Percentiles rank a stretch among this genome's conserved stretches.
phyloP scores from a whole-genome alignment of 106 monocot species.

The Allium cepa region DNA sequence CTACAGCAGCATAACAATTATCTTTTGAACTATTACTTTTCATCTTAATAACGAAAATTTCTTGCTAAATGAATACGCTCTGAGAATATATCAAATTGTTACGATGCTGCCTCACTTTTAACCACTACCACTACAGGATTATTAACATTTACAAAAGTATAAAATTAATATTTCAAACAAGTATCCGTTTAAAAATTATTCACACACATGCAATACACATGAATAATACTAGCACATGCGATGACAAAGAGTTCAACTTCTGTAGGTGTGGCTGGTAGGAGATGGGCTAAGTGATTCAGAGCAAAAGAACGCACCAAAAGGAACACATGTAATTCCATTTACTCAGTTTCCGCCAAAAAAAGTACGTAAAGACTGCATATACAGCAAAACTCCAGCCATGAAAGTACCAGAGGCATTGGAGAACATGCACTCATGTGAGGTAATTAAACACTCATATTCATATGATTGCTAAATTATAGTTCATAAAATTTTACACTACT shows the following conservation, averaged over 20 bases:
- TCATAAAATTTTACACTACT: neutral
- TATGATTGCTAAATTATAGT: neutral
- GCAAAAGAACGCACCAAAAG: slow-evolving; percentile 44
- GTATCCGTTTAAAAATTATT: no score
- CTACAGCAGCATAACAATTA: no score
- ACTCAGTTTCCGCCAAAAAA: slow-evolving; percentile 52
- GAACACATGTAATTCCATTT: slow-evolving; percentile 46
- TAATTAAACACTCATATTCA: slow-evolving; percentile 8
- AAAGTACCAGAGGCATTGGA: slow-evolving; percentile 38
- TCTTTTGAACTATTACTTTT: no score
- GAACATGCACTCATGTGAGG: slow-evolving; percentile 78
- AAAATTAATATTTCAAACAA: no score
- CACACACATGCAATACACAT: no score
- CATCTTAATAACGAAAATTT: no score
- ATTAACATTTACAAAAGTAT: no score
- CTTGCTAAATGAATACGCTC: no score
- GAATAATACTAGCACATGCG: neutral
- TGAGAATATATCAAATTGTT: no score
- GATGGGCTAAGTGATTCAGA: slow-evolving; percentile 38
- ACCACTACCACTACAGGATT: no score
- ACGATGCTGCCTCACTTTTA: no score
- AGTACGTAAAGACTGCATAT: slow-evolving; percentile 50
- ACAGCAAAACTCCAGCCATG: slow-evolving; percentile 65
- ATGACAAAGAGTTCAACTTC: neutral
- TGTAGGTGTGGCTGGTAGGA: slow-evolving; percentile 58